Conservation (phyloP, 2,329 filamentous ascomycete species). For the Pyrenochaeta sp. region DNA sequence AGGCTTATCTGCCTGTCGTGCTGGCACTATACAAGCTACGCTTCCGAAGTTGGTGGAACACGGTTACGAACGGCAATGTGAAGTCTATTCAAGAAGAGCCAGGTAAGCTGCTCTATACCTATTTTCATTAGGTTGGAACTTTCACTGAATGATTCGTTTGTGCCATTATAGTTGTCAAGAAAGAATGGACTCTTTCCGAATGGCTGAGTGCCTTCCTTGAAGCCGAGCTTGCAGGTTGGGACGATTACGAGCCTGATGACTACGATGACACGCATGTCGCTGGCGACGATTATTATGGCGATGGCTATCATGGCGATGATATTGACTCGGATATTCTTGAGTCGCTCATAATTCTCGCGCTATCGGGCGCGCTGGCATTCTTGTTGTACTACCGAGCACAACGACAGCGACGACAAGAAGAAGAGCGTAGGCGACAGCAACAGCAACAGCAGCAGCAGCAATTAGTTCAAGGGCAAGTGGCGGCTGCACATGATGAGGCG, state of each 20-base stretch:
- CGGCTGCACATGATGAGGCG: neutral
- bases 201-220: constrained; percentile 89
- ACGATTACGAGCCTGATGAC: constrained; percentile 62
- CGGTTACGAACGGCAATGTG: constrained; percentile 85
- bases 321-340: constrained; percentile 84
- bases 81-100: constrained; percentile 93
- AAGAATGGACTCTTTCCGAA: constrained; percentile 80
- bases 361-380: constrained; percentile 77
- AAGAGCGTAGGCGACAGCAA: constrained; percentile 42
- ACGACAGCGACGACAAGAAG: constrained; percentile 58
- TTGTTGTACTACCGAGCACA: constrained; percentile 84
- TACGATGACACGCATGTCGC: constrained; percentile 49
- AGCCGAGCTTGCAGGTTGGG: constrained; percentile 63
- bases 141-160: too few species aligned
- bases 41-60: constrained; percentile 91
- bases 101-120: constrained; percentile 61
- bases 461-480: constrained; percentile 27
- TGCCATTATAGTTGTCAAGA: constrained; percentile 68
- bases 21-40: constrained; percentile 87
- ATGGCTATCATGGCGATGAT: constrained; percentile 61
- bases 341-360: constrained; percentile 80
- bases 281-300: constrained; percentile 65
- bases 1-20: constrained; percentile 93
- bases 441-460: constrained; percentile 44
- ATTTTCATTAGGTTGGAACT: too few species aligned